Percentiles rank a stretch among this genome's conserved stretches.
These are phyloP conservation scores for Cutaneotrichosporon cyanovorans DNA, from an alignment of 1,284 basidiomycete genomes.

Conservation along the genomic window DNA sequence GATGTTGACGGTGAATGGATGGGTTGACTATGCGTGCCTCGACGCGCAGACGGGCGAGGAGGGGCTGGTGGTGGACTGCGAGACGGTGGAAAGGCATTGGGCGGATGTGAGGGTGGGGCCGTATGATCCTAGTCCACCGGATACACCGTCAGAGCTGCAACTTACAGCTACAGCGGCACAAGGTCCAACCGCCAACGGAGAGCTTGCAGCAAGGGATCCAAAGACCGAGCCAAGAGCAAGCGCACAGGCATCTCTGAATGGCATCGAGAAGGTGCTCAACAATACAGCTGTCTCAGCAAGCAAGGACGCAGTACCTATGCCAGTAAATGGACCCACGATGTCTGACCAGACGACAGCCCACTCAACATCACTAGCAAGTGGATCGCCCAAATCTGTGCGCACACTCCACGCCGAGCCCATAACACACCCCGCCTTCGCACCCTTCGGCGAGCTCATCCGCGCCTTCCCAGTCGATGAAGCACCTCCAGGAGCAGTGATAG, in stretches of 20 bases:
- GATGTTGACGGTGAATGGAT: slow-evolving; percentile 68
- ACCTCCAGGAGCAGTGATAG: slow-evolving; percentile 19
- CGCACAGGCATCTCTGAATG: too few species aligned
- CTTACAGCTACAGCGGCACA: not conserved
- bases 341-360: too few species aligned
- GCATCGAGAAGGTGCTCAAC: too few species aligned
- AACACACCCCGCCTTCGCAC: slow-evolving; percentile 54
- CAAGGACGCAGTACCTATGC: too few species aligned
- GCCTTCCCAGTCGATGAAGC: slow-evolving; percentile 57
- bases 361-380: too few species aligned
- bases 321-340: too few species aligned
- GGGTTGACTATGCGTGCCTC: slow-evolving; percentile 70
- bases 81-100: slow-evolving; percentile 42
- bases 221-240: not conserved
- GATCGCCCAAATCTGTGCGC: not conserved
- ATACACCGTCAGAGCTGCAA: not conserved
- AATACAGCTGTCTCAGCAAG: too few species aligned
- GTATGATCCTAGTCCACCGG: slow-evolving; percentile 10
- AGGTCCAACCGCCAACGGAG: too few species aligned
- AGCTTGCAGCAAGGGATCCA: too few species aligned
- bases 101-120: slow-evolving; percentile 25
- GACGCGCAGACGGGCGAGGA: slow-evolving; percentile 72
- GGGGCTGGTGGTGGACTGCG: slow-evolving; percentile 63
- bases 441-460: slow-evolving; percentile 64
- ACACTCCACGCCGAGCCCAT: not conserved